Base-by-base conservation (phyloP, 495 filamentous ascomycete species). In the Xylaria acuta region DNA sequence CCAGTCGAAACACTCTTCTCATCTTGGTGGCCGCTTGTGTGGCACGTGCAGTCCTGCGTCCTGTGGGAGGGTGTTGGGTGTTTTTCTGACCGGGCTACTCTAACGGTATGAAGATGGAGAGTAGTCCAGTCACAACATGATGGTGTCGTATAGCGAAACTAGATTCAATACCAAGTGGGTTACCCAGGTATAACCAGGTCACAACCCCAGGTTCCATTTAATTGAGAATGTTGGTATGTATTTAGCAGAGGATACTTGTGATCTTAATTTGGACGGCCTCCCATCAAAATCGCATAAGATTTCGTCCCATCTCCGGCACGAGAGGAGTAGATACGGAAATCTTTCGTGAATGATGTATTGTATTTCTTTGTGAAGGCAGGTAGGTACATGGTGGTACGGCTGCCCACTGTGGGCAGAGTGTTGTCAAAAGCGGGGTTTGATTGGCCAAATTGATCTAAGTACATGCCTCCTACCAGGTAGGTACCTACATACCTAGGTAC, bases 1-100 rank as follows among this genome's bases (percentile, higher is more conserved):
- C 60, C 62, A 49, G 20, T 67, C 45, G 60, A 72, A 60, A 60
- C 62, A 32, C 32, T 25, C 22, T 20, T 27, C 9, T 14, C 32
- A 38, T 14, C 6, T 27, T 36, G 0, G 58, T 40, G 30, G 2
- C 36, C 11, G 25, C 32, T 20, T 34, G 0, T 63, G 69, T 65
- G 69, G 66, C 4, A 58, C 40, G 32, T 43, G 27, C 38, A 53
- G 27, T 22, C 59, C 34, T 16, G 1, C 2, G 6, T 65, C 25
- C 20, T 9, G 8, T 30, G 8, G 12, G 51, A 1, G 9, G n/a
- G 2, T 41, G 11, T n/a, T 25, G 32, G 16, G 11, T n/a, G 58
- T 51, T 5, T 51, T 25, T 51, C 18, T 1, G 12, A 9, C 7
- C n/a, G 11, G 30, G 25, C 3, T 16, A 5, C 11, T 30, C 14